Base-by-base conservation (phyloP, 805 yeast genomes). In the Allodekkera sacchari region DNA sequence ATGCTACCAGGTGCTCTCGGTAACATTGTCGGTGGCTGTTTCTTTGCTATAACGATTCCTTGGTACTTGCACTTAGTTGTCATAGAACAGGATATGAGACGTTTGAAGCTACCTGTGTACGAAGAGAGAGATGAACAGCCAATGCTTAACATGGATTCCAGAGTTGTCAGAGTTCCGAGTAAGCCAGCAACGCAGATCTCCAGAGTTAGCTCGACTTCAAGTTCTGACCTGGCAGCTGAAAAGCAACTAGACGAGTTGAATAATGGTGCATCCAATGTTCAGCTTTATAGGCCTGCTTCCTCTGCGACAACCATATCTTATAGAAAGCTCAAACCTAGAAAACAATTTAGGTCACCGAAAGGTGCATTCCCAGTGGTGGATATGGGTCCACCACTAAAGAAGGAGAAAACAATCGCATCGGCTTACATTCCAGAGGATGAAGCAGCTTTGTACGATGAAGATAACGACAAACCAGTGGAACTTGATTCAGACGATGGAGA, bases 41-140 rank as follows among this genome's bases (percentile, higher is more conserved):
- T 71, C 19, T 83, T 83, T 50, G 77, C 78, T 5, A 44, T 76
- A 4, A 61, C 70, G 0, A 54, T 81, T 8, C 85, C 92, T 7
- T 83, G 75, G 70, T 83, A 80, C 45, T 60, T 79, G 38, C 94
- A 83, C 49, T 47, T 83, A 30, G 66, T 71, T 14, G 82, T 74
- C 23, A 84, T 83, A 23, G 94, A 83, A 48, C 59, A 71, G 36
- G 94, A 83, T 57, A 71, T 74, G 53, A 65, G 64, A 40, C 48
- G 61, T 27, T 58, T 82, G 50, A 66, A 76, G 17, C 62, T 83
- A 38, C 94, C 94, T 2, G 57, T 62, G 25, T 81, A 69, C 44
- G 89, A 79, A 25, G 74, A 75, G 33, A 67, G 74, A 43, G 94
- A 83, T 54, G 92, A 83, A 52, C 89, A 80, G 43, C 92, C 94